Percentiles rank a stretch among this genome's conserved stretches.
These are phyloP conservation scores for Melaleuca alternifolia DNA, from an alignment of 345 rosid genomes.

Conservation along the genomic window DNA sequence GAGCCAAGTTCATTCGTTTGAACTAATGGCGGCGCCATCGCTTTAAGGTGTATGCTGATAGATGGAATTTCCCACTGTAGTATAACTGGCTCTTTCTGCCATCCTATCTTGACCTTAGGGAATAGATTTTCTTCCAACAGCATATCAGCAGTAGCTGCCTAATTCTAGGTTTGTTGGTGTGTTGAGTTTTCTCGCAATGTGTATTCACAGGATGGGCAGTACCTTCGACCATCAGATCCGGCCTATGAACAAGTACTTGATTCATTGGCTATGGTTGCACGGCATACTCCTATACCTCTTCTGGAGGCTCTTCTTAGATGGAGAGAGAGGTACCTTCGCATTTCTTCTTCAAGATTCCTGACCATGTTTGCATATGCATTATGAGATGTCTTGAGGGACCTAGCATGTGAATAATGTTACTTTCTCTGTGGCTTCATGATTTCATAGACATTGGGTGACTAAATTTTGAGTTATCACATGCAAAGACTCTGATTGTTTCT, in stretches of 20 bases:
- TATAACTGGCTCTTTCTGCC: not conserved
- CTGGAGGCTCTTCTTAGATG: constrained; percentile 91
- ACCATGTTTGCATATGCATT: not conserved
- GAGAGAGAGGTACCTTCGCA: constrained; percentile 60
- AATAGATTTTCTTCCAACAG: not conserved
- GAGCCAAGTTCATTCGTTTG: not conserved
- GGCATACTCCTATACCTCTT: constrained; percentile 96
- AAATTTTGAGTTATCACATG: not conserved
- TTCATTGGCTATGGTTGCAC: constrained; percentile 97
- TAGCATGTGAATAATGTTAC: not conserved
- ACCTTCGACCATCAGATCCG: constrained; percentile 94
- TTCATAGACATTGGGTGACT: not conserved
- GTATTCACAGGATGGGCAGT: constrained; percentile 81
- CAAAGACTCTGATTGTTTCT: not conserved
- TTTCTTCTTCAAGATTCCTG: not conserved
- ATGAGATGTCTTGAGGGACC: not conserved
- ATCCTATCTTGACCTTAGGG: not conserved
- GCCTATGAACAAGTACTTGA: constrained; percentile 96
- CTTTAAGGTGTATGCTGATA: not conserved
- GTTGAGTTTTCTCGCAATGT: not conserved
- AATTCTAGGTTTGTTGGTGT: not conserved
- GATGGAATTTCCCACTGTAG: not conserved
- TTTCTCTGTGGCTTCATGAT: not conserved
- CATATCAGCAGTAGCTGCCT: not conserved
- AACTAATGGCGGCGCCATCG: not conserved